phyloP scores from a whole-genome alignment of 768 basidiomycete species.

The Cystofilobasidium capitatum region DNA sequence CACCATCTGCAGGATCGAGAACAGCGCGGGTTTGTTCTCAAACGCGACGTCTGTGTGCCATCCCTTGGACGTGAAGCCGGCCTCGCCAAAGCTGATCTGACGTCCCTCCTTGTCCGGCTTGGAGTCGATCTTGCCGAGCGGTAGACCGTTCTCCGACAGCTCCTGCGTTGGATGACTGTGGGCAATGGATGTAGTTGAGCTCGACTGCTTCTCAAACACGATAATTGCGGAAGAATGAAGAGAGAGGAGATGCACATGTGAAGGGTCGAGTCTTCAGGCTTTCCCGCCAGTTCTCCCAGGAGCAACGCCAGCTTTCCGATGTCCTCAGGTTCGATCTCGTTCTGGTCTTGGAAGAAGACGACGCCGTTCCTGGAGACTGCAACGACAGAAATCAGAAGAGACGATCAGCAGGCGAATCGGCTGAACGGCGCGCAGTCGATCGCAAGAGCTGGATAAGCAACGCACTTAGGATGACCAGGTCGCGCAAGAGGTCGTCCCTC shows the following conservation, averaged over 20 bases:
- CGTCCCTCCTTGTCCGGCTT: conserved; percentile 33
- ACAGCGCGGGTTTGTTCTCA: conserved; percentile 36
- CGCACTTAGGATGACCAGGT: conserved; percentile 2
- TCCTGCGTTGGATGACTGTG: conserved; percentile 34
- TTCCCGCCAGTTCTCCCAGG: conserved; percentile 35
- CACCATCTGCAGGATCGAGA: conserved; percentile 37
- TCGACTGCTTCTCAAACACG: neutral
- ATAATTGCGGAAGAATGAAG: no score
- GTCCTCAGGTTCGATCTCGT: conserved; percentile 33
- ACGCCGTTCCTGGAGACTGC: conserved; percentile 39
- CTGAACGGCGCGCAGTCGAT: neutral
- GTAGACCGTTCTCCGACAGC: conserved; percentile 35
- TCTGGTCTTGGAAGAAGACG: conserved; percentile 39
- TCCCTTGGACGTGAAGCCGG: conserved; percentile 26
- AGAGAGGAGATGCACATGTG: conserved; percentile 28
- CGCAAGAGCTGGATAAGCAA: no score
- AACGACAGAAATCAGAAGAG: neutral
- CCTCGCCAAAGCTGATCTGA: conserved; percentile 27
- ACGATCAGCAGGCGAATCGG: neutral
- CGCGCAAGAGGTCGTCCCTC: neutral
- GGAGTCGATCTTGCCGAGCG: conserved; percentile 36
- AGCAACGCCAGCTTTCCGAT: conserved; percentile 32
- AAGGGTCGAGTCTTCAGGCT: conserved; percentile 33
- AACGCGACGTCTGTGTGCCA: conserved; percentile 37
- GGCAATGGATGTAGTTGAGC: neutral